These are phyloP conservation scores for Scytalidium lignicola DNA, from an alignment of 2,329 filamentous ascomycete species.

Conservation along the genomic window DNA sequence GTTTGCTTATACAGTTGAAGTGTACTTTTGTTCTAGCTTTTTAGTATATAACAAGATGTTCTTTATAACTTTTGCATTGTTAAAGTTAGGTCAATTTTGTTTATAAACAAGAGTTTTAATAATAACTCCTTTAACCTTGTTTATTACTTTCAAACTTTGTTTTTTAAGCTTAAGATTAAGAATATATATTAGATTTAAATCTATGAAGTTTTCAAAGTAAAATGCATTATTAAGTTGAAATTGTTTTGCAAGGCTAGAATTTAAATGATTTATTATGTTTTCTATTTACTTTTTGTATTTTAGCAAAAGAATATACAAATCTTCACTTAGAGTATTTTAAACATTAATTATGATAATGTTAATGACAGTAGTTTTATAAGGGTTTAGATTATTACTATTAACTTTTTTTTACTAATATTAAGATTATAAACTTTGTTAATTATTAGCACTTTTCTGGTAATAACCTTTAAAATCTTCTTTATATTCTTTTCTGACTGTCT, in stretches of 20 bases:
- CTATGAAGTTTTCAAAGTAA: slow-evolving; percentile 61
- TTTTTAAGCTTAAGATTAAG: slow-evolving; percentile 57
- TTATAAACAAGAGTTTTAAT: slow-evolving; percentile 54
- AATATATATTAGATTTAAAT: slow-evolving; percentile 53
- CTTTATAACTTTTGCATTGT: slow-evolving; percentile 72
- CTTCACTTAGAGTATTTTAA: slow-evolving; percentile 63
- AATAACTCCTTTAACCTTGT: slow-evolving; percentile 46
- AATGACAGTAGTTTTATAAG: slow-evolving; percentile 59
- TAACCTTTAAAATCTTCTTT: slow-evolving; percentile 59
- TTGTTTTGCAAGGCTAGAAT: slow-evolving; percentile 61
- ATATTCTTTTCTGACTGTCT: slow-evolving; percentile 67
- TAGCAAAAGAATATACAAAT: slow-evolving; percentile 66
- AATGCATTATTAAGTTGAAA: slow-evolving; percentile 63
- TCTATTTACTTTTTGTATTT: slow-evolving; percentile 68
- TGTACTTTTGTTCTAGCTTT: slow-evolving; percentile 16
- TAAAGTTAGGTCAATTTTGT: slow-evolving; percentile 60
- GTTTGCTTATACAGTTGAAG: slow-evolving; percentile 11
- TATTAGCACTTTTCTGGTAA: slow-evolving; percentile 32
- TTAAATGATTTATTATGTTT: slow-evolving; percentile 68
- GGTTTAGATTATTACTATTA: too few species aligned
- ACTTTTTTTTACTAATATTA: too few species aligned
- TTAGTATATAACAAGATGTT: slow-evolving; percentile 56
- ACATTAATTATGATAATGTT: slow-evolving; percentile 72
- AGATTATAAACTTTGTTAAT: slow-evolving; percentile 47
- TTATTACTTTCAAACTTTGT: slow-evolving; percentile 47